Base-by-base conservation (phyloP, 352 stramenopile species). In the Globisporangium camurandrum region DNA sequence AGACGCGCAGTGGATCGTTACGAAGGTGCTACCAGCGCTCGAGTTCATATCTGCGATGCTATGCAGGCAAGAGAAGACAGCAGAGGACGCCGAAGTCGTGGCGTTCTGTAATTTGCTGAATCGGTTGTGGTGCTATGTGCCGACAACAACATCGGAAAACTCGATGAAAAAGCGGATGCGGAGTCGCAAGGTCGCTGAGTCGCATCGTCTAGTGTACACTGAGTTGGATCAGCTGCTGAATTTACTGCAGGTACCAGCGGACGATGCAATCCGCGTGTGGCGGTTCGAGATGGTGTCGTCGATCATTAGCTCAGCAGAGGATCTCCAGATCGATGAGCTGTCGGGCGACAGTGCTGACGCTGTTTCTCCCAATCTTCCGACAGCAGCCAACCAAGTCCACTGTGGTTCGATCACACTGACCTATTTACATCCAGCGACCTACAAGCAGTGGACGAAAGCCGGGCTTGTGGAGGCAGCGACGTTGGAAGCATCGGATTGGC, bases 211-310 rank as follows among this genome's bases (percentile, higher is more conserved):
- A 20, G 27, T 57, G 10, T 57, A 51, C 51, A 20, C 23, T 0
- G n/a, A 57, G 16, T 33, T 57, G 10, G 51, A 51, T 23, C 42
- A 20, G 4, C 19, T 57, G 36, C 31, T 57, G 12, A 42, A 57
- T 34, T 19, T 45, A 12, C n/a, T 57, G 6, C 17, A 23, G 6
- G 33, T 51, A 1, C 6, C 24, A 0, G 16, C n/a, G 6, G n/a
- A 3, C 10, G 31, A 57, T 24, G 4, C 42, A 11, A 57, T 57
- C 17, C 51, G 26, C n/a, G 17, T 1, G 11, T 48, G 38, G 27
- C 3, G n/a, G 7, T 22, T 28, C 2, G 22, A 26, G n/a, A 14
- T 19, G 8, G 36, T n/a, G n/a, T 6, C 36, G 17, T 41, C 36
- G 36, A 41, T 41, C 36, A 7, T 11, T 17, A 39, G 19, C 33